Conservation (phyloP, 2,329 filamentous ascomycete genomes). For the Apiospora arundinis region DNA sequence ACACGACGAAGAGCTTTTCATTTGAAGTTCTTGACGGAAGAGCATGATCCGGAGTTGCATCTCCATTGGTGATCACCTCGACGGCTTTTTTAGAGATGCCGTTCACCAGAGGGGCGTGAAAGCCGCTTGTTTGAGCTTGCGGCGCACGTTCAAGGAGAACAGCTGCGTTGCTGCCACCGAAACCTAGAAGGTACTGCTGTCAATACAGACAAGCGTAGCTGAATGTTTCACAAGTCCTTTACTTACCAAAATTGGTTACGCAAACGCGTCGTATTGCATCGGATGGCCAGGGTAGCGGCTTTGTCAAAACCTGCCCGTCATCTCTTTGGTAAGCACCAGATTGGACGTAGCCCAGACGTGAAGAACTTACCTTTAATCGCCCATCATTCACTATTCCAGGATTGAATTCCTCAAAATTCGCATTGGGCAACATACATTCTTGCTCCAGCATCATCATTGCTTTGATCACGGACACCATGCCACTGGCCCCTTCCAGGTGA, state of each 20-base stretch:
- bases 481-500: background rate
- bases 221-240: background rate
- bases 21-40: background rate
- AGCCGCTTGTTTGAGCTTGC: background rate
- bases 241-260: constrained; percentile 2
- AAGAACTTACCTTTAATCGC: background rate
- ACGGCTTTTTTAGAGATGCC: background rate
- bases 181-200: background rate
- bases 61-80: background rate
- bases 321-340: background rate
- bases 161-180: background rate
- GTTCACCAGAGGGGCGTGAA: background rate
- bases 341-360: background rate
- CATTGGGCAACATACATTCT: background rate
- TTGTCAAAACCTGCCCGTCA: background rate
- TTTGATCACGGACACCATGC: background rate
- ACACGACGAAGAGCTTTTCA: background rate
- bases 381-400: background rate
- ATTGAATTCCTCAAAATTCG: constrained; percentile 5
- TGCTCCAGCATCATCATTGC: background rate
- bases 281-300: background rate
- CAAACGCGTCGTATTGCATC: background rate
- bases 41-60: background rate
- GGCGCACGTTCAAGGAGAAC: background rate
- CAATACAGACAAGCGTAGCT: background rate